Base-by-base conservation (phyloP, 2,329 filamentous ascomycete species). In the Sphaerulina vaccinii region DNA sequence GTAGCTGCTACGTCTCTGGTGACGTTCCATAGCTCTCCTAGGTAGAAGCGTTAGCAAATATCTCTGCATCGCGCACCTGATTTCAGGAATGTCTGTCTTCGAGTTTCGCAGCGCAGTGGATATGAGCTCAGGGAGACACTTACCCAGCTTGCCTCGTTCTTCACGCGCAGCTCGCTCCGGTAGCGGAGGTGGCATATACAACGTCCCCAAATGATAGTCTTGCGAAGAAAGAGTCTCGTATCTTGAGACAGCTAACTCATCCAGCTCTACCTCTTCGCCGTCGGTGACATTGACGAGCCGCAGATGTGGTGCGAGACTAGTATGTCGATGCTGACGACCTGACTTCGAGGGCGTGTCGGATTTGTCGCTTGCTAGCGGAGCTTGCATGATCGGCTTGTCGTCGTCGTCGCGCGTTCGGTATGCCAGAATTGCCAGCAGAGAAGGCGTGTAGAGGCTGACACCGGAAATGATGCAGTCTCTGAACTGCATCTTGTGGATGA, bases 391-490 rank as follows among this genome's bases (percentile, higher is more conserved):
- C 27, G 68, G 79, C 8, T 85, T 79, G 11, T 84, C 80, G n/a
- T 87, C 80, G 7, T 85, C 78, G 39, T 90, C 87, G 32, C 85
- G 82, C 55, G 85, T 85, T 65, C 90, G 85, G 73, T 95, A 96
- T 67, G 91, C 91, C 73, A 99, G 86, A 65, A 97, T 87, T 64
- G 96, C 82, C 71, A 99, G 80, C 62, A 96, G 79, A 67, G 83
- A 93, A 68, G 90, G 89, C 68, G 90, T 96, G 83, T 96, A 97
- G 72, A 99, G 80, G 59, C 92, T 95, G 71, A 99, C 87, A 65
- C 93, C 93, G 68, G 93, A 96, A 76, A 99, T 90, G 70, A 96
- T 90, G 77, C 93, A 97, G 75, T 99, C 93, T 73, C 93, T 70
- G 62, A 78, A 95, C 66, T 90, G 88, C 72, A 97, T 82, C 88